Percentiles rank a stretch among this genome's conserved stretches.
Evolutionary conservation across 148 eudicot genomes (phyloP).

Genomic region (Limonium bicolor): DNA sequence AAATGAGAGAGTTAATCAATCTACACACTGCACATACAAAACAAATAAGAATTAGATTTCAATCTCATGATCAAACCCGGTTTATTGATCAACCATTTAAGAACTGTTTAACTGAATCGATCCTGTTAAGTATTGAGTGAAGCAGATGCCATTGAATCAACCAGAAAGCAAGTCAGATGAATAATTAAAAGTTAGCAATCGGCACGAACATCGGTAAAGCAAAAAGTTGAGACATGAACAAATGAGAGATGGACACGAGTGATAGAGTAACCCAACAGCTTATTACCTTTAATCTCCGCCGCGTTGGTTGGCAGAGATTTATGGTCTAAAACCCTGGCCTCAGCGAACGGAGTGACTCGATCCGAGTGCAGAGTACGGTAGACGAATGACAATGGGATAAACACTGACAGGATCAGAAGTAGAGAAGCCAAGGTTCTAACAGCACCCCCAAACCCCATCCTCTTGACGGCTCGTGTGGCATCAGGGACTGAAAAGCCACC

Average conservation of each 20-base stretch:
- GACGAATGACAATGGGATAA: constrained; percentile 13
- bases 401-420: constrained; percentile 20
- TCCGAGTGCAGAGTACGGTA: constrained; percentile 17
- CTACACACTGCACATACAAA: no score
- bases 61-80: no score
- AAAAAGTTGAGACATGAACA: background rate
- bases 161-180: no score
- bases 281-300: constrained; percentile 9
- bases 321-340: constrained; percentile 34
- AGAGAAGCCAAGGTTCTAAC: constrained; percentile 19
- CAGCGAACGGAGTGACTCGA: constrained; percentile 18
- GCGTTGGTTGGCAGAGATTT: constrained; percentile 3
- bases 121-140: no score
- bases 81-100: no score
- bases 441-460: constrained; percentile 10
- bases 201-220: background rate
- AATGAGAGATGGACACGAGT: no score
- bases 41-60: no score
- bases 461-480: background rate
- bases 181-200: no score
- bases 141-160: no score
- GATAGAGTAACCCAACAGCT: background rate
- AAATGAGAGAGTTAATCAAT: no score
- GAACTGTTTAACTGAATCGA: no score
- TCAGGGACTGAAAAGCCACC: background rate